Percentiles rank a stretch among this genome's conserved stretches.
phyloP scores from a whole-genome alignment of 768 basidiomycete species.

The Astraeus odoratus region DNA sequence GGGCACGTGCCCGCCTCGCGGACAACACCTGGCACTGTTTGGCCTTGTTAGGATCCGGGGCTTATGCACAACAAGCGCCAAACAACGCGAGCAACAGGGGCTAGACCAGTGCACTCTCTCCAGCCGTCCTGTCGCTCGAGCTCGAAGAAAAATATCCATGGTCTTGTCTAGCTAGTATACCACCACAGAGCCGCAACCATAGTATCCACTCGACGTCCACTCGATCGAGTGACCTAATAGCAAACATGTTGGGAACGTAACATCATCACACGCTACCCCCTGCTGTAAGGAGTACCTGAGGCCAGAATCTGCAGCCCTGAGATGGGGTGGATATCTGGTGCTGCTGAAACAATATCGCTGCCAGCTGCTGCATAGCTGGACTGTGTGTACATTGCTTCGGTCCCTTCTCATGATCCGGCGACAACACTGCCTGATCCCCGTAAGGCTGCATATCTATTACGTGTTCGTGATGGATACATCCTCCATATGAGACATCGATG shows the following conservation, averaged over 20 bases:
- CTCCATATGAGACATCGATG: not conserved
- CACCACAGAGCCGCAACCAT: no score
- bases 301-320: no score
- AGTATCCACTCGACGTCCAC: no score
- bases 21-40: slow-evolving; percentile 25
- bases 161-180: no score
- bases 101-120: no score
- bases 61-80: slow-evolving; percentile 6
- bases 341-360: no score
- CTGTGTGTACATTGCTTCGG: not conserved
- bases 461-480: not conserved
- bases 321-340: no score
- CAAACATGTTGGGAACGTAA: not conserved
- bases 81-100: no score
- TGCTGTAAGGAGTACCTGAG: not conserved
- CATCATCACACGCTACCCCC: not conserved
- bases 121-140: no score
- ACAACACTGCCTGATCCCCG: not conserved
- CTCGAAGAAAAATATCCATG: no score
- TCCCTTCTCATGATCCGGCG: not conserved
- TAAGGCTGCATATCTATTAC: no score
- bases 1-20: slow-evolving; percentile 25
- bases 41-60: slow-evolving; percentile 15
- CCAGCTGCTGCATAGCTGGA: no score
- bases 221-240: not conserved